phyloP scores from a whole-genome alignment of 164 flowering plant species.

The Echeveria elegans region DNA sequence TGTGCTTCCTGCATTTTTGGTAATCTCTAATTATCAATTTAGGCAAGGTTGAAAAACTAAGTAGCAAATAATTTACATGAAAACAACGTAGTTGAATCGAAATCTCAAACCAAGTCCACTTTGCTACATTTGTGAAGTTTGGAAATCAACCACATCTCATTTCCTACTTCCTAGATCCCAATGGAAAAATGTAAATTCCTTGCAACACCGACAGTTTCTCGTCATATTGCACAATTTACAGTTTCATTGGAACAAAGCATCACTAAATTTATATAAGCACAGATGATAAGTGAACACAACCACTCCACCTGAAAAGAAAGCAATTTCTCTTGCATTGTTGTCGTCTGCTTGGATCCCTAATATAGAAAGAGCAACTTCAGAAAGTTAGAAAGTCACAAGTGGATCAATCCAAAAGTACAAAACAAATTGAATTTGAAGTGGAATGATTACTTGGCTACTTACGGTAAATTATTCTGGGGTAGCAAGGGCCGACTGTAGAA shows the following conservation, averaged over 20 bases:
- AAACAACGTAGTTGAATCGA: too few species aligned
- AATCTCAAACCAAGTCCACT: too few species aligned
- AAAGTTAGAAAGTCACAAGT: not conserved
- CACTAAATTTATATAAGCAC: not conserved
- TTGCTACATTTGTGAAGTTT: not conserved
- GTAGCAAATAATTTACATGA: too few species aligned
- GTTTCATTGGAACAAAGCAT: not conserved
- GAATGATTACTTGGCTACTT: not conserved
- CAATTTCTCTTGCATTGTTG: not conserved
- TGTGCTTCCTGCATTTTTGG: too few species aligned
- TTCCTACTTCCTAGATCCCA: not conserved
- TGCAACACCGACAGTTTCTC: not conserved
- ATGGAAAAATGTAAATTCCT: not conserved
- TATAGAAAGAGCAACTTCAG: not conserved
- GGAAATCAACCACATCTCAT: not conserved
- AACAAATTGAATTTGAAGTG: not conserved
- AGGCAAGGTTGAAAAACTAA: too few species aligned
- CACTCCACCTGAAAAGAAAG: not conserved
- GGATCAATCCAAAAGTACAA: not conserved
- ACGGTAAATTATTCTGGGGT: conserved; percentile 20
- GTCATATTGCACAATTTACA: not conserved
- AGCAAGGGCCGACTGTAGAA: conserved; percentile 76
- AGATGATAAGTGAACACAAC: not conserved
- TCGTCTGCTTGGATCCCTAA: not conserved
- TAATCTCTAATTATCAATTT: too few species aligned